These are phyloP conservation scores for Coniosporium apollinis DNA, from an alignment of 495 filamentous ascomycete species.

Conservation along the genomic window DNA sequence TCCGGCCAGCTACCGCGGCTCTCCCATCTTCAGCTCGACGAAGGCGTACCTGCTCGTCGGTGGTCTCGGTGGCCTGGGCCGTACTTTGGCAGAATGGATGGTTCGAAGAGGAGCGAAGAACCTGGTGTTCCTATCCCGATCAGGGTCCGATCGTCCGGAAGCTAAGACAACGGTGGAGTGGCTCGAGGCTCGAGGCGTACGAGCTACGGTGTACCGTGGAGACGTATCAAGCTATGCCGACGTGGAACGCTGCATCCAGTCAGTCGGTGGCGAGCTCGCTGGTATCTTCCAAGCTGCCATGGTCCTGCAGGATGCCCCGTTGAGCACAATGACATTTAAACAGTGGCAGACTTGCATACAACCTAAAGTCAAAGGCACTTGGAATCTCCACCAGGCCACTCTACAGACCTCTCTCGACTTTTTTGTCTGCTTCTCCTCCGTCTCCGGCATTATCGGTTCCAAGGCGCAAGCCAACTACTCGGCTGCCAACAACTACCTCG, in stretches of 20 bases:
- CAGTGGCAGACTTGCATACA: not conserved
- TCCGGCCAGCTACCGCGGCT: slow-evolving; percentile 1
- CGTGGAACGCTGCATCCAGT: not conserved
- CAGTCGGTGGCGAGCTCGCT: too few relatives aligned
- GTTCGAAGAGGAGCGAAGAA: slow-evolving; percentile 9
- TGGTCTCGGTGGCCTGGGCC: slow-evolving; percentile 30
- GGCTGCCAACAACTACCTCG: slow-evolving; percentile 4
- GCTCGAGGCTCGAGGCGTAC: not conserved
- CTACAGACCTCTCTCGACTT: slow-evolving; percentile 2
- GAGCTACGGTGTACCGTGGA: slow-evolving; percentile 4
- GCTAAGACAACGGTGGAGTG: slow-evolving; percentile 1
- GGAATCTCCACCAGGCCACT: slow-evolving; percentile 4
- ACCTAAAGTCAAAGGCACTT: slow-evolving; percentile 4
- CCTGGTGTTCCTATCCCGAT: slow-evolving; percentile 10
- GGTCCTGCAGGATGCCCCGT: slow-evolving; percentile 2
- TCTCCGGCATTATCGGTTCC: slow-evolving; percentile 2
- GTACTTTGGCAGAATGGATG: slow-evolving; percentile 12
- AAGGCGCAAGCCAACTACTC: slow-evolving; percentile 5
- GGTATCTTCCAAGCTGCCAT: slow-evolving; percentile 6
- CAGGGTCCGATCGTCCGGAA: slow-evolving; percentile 1
- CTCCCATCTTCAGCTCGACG: not conserved
- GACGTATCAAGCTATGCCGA: slow-evolving; percentile 2
- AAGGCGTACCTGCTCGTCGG: slow-evolving; percentile 30
- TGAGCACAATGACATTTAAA: slow-evolving; percentile 1
- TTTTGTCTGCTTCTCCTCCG: slow-evolving; percentile 7